These are phyloP conservation scores for Ceraceosorus guamensis DNA, from an alignment of 1,284 basidiomycete species.

Conservation along the genomic window DNA sequence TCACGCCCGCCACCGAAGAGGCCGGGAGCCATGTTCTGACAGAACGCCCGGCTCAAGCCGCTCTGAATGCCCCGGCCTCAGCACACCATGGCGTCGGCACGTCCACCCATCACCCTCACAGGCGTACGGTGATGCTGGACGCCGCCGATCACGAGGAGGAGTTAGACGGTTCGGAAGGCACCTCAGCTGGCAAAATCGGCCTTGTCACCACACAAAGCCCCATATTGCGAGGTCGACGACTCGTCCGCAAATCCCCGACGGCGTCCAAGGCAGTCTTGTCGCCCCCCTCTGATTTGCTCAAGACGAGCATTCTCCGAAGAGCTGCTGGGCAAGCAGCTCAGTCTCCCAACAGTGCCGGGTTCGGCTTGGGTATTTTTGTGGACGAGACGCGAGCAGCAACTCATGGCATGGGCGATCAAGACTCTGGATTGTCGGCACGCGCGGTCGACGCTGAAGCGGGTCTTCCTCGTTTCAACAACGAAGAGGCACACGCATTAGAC, in stretches of 20 bases:
- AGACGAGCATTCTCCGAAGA: too few relatives aligned
- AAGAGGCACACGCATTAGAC: not conserved
- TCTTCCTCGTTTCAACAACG: not conserved
- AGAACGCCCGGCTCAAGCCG: not conserved
- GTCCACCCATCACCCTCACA: too few relatives aligned
- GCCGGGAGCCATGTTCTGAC: not conserved
- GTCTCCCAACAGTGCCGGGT: not conserved
- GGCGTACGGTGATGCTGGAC: too few relatives aligned
- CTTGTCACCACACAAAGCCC: not conserved
- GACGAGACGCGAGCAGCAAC: not conserved
- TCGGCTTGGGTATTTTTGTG: not conserved
- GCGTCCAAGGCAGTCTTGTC: not conserved
- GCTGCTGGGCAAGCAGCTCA: too few relatives aligned
- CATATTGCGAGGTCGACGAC: not conserved
- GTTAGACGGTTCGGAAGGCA: too few relatives aligned
- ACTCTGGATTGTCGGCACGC: not conserved
- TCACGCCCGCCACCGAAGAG: not conserved
- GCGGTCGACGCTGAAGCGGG: not conserved
- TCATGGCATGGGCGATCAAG: not conserved
- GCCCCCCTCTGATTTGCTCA: not conserved
- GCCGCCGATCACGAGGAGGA: too few relatives aligned
- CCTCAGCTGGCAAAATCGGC: not conserved
- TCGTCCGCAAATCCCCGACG: not conserved
- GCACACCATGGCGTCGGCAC: too few relatives aligned
- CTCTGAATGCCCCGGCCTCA: not conserved